Evolutionary conservation across 805 yeast genomes (phyloP), one percentile per base, ranked within the genome.

Genomic region (Dipodascus albidus): DNA sequence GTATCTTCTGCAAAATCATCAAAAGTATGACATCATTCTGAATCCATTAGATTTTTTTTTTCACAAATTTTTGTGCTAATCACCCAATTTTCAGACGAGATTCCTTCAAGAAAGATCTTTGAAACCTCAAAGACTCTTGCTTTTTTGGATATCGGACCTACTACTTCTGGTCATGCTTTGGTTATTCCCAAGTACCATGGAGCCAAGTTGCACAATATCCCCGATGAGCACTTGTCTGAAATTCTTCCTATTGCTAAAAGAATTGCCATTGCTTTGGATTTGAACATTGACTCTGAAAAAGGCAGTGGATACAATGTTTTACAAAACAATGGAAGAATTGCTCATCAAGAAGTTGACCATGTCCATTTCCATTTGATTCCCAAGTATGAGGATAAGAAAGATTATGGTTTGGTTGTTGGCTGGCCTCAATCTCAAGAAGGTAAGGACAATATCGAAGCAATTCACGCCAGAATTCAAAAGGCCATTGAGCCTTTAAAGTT

Each of bases 291-390:
- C 55, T 79, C 85, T 41, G 76, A 79, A 15, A 77, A 76, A 9
- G 78, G 80, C 31, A 75, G 70, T 50, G 95, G 96, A 48, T 91
- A 91, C 76, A 91, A 91, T 66, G 67, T 91, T 20, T 73, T 91
- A 59, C 98, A 90, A 70, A 93, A 91, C 75, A 93, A 91, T 62
- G 98, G 98, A 50, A 73, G 87, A 66, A 82, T 90, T 64, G 99
- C 98, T 11, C 98, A 93, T 66, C 99, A 91, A 73, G 84, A 78
- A 53, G 98, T 93, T 54, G 93, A 86, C 60, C 99, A 91, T 67
- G 97, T 93, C 55, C 99, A 91, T 68, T 86, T 93, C 78, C 99
- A 91, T 68, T 80, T 91, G 68, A 91, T 91, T 66, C 99, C 99
- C 51, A 91, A 91, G 77, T 77, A 77, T 55, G 83, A 82, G 62